phyloP scores from a whole-genome alignment of 139 green algal species.

The Coelastrella sp. region DNA sequence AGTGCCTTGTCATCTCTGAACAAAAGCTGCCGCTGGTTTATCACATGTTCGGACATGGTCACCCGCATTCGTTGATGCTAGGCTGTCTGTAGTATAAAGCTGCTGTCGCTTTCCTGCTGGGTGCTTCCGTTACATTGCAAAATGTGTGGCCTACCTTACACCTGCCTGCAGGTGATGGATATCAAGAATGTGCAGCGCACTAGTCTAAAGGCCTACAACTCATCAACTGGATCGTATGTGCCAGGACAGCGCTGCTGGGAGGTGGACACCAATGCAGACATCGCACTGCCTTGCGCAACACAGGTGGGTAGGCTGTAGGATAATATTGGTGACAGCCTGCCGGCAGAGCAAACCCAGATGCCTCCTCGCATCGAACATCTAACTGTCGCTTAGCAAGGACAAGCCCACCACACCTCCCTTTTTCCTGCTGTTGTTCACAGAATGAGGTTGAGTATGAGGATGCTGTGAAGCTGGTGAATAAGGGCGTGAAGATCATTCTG shows the following conservation, averaged over 20 bases:
- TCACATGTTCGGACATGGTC: neutral
- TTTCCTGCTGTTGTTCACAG: conserved; percentile 42
- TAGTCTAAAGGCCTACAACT: conserved; percentile 48
- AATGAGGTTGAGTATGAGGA: conserved; percentile 74
- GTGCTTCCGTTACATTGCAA: neutral
- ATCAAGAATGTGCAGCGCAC: conserved; percentile 64
- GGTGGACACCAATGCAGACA: conserved; percentile 66
- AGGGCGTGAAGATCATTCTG: conserved; percentile 73
- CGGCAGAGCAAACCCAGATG: no score
- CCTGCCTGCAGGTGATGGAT: conserved; percentile 50
- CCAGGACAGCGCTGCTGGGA: conserved; percentile 77
- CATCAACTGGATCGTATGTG: conserved; percentile 60
- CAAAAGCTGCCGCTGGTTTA: neutral
- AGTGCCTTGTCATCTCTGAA: neutral
- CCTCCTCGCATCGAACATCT: no score
- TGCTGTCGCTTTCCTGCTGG: neutral
- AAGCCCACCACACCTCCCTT: neutral
- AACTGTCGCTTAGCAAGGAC: no score
- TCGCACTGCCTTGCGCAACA: conserved; percentile 86
- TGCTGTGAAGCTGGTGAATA: conserved; percentile 67
- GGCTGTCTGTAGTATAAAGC: no score
- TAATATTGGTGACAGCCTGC: neutral
- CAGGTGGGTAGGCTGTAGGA: conserved; percentile 16
- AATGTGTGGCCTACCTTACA: neutral
- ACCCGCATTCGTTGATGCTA: no score